Percentiles rank a stretch among this genome's conserved stretches.
These are phyloP conservation scores for Tetrapisispora phaffii DNA, from an alignment of 805 yeast genomes.

Conservation along the genomic window DNA sequence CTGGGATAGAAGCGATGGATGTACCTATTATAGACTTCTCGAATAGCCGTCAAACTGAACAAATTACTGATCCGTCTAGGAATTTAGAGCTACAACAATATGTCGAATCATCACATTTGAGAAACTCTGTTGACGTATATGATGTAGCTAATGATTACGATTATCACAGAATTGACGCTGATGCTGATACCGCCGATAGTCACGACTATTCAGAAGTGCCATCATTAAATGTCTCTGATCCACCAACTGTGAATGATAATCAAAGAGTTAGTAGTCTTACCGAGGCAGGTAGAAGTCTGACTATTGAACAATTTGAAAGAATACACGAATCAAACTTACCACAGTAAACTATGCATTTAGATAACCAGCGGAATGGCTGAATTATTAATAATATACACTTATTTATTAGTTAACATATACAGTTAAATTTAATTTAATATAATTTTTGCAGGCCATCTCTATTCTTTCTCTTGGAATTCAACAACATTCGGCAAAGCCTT, in stretches of 20 bases:
- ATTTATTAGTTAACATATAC: background rate
- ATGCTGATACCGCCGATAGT: slow-evolving; percentile 23
- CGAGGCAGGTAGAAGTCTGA: background rate
- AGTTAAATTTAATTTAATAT: background rate
- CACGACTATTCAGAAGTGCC: slow-evolving; percentile 8
- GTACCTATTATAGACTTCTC: background rate
- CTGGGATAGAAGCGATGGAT: background rate
- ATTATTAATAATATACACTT: background rate
- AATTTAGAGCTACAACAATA: slow-evolving; percentile 17
- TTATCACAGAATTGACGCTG: slow-evolving; percentile 28
- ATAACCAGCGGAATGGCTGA: background rate
- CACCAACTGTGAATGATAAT: slow-evolving; percentile 10
- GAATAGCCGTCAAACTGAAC: background rate
- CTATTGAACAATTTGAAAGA: slow-evolving; percentile 4
- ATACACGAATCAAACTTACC: slow-evolving; percentile 5
- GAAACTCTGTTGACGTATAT: slow-evolving; percentile 10
- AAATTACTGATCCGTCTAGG: slow-evolving; percentile 6
- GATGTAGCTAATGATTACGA: slow-evolving; percentile 20
- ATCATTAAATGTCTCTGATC: slow-evolving; percentile 11
- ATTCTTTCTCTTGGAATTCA: slow-evolving; percentile 8
- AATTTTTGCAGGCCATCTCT: background rate
- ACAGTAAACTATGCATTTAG: background rate
- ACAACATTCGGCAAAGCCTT: slow-evolving; percentile 20
- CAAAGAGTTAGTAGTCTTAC: slow-evolving; percentile 10
- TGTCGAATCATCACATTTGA: slow-evolving; percentile 17